A percentile compares a stretch with the other conserved stretches of the same genome.
phyloP scores from a whole-genome alignment of 495 filamentous ascomycete genomes.

The Trichocladium uniseriatum region DNA sequence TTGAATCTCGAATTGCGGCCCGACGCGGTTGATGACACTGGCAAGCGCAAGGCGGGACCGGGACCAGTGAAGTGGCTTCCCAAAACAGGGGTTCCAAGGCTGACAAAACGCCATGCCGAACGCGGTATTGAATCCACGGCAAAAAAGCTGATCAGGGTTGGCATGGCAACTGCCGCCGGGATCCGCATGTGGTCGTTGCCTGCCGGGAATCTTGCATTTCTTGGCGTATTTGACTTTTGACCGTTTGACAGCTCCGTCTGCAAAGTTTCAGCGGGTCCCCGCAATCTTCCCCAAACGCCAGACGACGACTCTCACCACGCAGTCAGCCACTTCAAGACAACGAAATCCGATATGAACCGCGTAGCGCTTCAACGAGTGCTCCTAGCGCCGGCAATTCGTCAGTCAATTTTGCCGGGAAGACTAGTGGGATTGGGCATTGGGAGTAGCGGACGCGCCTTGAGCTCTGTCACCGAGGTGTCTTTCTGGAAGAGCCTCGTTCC shows the following conservation, averaged over 20 bases:
- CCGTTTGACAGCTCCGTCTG: neutral
- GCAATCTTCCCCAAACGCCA: neutral
- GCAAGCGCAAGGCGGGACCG: neutral
- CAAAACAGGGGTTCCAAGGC: neutral
- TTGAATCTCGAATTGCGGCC: constrained; percentile 4
- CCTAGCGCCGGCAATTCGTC: constrained; percentile 1
- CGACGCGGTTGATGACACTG: neutral
- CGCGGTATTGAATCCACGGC: neutral
- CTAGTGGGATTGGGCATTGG: neutral
- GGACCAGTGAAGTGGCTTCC: neutral
- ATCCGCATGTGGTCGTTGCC: neutral
- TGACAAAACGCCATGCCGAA: neutral
- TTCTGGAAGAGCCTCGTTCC: constrained; percentile 64
- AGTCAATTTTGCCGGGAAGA: neutral
- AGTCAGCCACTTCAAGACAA: neutral
- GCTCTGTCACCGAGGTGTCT: constrained; percentile 42
- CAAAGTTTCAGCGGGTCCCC: constrained; percentile 9
- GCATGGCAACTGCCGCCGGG: constrained; percentile 2
- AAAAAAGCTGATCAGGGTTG: constrained; percentile 4
- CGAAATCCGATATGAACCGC: constrained; percentile 13
- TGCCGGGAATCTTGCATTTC: neutral
- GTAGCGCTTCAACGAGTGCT: constrained; percentile 2
- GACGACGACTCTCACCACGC: neutral
- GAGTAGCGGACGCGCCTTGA: constrained; percentile 6
- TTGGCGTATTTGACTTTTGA: too few relatives aligned